Evolutionary conservation across 2,329 filamentous ascomycete species (phyloP).

Genomic region (Scytalidium lignicola): DNA sequence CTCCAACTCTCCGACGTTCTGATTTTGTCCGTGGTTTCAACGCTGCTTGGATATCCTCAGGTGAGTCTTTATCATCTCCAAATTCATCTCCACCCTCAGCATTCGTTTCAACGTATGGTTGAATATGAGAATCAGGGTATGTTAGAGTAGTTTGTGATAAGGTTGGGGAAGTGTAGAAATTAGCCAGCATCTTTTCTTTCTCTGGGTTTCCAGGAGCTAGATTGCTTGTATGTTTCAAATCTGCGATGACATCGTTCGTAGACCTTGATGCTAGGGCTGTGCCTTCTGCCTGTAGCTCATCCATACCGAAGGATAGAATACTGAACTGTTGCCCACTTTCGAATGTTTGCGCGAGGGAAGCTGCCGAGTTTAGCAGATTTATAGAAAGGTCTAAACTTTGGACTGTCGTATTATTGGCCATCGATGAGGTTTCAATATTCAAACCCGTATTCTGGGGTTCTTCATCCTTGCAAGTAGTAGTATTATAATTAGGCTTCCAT

Average conservation of each 20-base stretch:
- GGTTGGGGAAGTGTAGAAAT: no score
- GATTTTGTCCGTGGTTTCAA: conserved; percentile 33
- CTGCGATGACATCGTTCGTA: conserved; percentile 24
- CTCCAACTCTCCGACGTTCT: conserved; percentile 44
- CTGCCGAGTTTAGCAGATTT: neutral
- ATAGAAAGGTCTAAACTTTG: neutral
- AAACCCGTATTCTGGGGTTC: neutral
- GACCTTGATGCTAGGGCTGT: conserved; percentile 19
- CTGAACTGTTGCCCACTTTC: neutral
- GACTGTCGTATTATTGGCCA: neutral
- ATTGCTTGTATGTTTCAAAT: conserved; percentile 14
- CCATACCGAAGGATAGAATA: neutral
- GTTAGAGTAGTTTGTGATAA: no score
- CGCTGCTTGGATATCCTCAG: conserved; percentile 21
- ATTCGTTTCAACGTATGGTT: conserved; percentile 1
- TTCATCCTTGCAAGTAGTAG: neutral
- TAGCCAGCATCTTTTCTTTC: neutral
- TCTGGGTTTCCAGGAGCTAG: neutral
- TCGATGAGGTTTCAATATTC: neutral
- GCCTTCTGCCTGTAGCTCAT: neutral
- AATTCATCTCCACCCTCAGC: conserved; percentile 9
- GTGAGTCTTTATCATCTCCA: conserved; percentile 10
- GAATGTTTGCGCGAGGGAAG: neutral
- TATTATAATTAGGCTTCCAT: neutral
- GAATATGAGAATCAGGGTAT: no score